Percentiles rank a stretch among this genome's conserved stretches.
Conservation (phyloP, 78 protist species). For the Goniomonas avonlea region DNA sequence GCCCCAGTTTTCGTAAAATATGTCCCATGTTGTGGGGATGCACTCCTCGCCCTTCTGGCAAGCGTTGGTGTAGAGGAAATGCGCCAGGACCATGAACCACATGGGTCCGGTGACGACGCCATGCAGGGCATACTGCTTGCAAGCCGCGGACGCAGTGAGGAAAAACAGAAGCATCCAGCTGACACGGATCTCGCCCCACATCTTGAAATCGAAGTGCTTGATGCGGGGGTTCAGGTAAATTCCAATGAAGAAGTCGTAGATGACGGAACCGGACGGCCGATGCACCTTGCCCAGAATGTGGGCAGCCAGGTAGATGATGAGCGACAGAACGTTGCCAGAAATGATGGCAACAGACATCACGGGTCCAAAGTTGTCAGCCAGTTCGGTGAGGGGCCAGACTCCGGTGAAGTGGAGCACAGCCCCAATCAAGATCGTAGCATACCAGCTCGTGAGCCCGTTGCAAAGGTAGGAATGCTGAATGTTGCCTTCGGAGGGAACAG, state of each 20-base stretch:
- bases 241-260: conserved; percentile 70
- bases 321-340: conserved; percentile 15
- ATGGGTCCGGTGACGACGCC: conserved; percentile 24
- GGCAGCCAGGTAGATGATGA: conserved; percentile 16
- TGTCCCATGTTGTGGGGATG: conserved; percentile 63
- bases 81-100: conserved; percentile 52
- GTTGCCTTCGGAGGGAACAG: neutral
- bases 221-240: conserved; percentile 49
- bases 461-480: neutral
- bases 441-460: conserved; percentile 25
- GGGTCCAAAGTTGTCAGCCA: conserved; percentile 28
- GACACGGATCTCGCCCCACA: conserved; percentile 52
- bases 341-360: conserved; percentile 28
- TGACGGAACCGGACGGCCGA: conserved; percentile 32
- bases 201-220: conserved; percentile 51
- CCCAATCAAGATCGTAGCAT: neutral
- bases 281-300: neutral
- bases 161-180: conserved; percentile 52
- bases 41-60: conserved; percentile 51
- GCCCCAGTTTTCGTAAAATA: conserved; percentile 55
- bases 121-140: conserved; percentile 9
- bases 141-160: conserved; percentile 37
- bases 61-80: conserved; percentile 54
- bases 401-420: conserved; percentile 22
- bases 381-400: conserved; percentile 15